Base-by-base conservation (phyloP, 768 basidiomycete species). In the Podaxis sp. region DNA sequence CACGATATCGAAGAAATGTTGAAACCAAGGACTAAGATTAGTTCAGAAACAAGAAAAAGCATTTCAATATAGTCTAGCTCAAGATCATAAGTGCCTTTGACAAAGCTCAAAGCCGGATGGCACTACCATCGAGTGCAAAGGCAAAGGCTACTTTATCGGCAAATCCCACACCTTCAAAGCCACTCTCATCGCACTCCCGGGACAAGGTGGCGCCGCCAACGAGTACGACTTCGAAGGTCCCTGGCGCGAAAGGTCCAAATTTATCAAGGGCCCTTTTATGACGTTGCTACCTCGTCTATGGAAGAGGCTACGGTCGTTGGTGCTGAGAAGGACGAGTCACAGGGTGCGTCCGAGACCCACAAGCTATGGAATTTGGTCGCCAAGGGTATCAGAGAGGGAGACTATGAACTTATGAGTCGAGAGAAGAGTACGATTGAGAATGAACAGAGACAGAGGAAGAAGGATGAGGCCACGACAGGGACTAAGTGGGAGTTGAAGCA, bases 351-450 rank as follows among this genome's bases (percentile, higher is more conserved):
- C 80, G 96, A 99, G 80, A 95, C 89, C 62, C 80, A 96, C 68
- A 82, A 81, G 68, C 77, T 97, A 63, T 99, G 96, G 96, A 74
- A 78, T 65, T 80, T 83, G 52, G 96, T 98, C 24, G 89, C 95
- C 22, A 91, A 90, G 72, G 96, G 96, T 13, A 99, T 99, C 64
- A 78, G 90, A 60, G 90, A 89, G 62, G 91, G 93, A 13, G 93
- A 98, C 70, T 99, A 95, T 71, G 96, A 99, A 56, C 76, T 80
- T n/a, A 96, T 96, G 3, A 89, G 89, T 64, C 79, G 75, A 67
- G 96, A 95, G 72, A 98, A 99, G 86, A 83, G 81, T 52, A 83
- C 87, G 75, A 95, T 99, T 52, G 96, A 99, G 95, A 97, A 96
- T 67, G 91, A 95, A 37, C 95, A 97, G 77, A 83, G 96, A 61